Percentiles rank a stretch among this genome's conserved stretches.
Conservation (phyloP, 805 yeast genomes). For the Ogataea pini region DNA sequence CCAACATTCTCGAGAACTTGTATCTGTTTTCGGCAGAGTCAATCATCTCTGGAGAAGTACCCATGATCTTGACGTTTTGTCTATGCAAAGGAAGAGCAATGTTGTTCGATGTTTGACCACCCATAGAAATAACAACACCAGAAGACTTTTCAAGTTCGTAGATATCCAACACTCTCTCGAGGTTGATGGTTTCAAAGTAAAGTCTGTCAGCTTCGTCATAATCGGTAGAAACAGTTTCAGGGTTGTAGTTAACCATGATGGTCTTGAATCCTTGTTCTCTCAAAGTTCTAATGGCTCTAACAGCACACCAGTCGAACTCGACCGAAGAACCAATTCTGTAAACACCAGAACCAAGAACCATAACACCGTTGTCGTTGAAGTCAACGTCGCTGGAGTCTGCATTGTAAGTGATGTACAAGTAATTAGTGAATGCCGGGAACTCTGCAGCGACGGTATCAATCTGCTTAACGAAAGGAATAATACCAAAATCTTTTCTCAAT, state of each 20-base stretch:
- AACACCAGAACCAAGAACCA: conserved; percentile 98
- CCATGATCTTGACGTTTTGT: conserved; percentile 91
- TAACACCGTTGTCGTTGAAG: conserved; percentile 91
- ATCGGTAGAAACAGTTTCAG: conserved; percentile 98
- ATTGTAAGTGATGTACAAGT: conserved; percentile 91
- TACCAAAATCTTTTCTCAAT: conserved; percentile 81
- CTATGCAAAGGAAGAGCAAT: conserved; percentile 91
- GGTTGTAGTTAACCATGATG: conserved; percentile 96
- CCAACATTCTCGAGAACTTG: conserved; percentile 97
- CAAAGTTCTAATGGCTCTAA: conserved; percentile 90
- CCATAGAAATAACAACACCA: conserved; percentile 96
- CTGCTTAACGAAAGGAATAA: conserved; percentile 91
- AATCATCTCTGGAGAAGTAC: conserved; percentile 98
- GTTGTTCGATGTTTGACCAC: conserved; percentile 98
- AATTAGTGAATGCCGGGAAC: conserved; percentile 95
- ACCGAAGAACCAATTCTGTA: conserved; percentile 98
- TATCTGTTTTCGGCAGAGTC: conserved; percentile 98
- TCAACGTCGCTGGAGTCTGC: conserved; percentile 83
- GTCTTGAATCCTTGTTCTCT: conserved; percentile 86
- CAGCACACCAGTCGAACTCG: conserved; percentile 99
- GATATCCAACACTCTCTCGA: conserved; percentile 92
- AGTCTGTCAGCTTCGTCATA: conserved; percentile 97
- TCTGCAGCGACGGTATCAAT: conserved; percentile 99
- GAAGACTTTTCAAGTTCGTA: conserved; percentile 86
- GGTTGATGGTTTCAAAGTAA: conserved; percentile 91